These are phyloP conservation scores for Aspergillus incahuasiensis DNA, from an alignment of 495 filamentous ascomycete species.

Conservation along the genomic window DNA sequence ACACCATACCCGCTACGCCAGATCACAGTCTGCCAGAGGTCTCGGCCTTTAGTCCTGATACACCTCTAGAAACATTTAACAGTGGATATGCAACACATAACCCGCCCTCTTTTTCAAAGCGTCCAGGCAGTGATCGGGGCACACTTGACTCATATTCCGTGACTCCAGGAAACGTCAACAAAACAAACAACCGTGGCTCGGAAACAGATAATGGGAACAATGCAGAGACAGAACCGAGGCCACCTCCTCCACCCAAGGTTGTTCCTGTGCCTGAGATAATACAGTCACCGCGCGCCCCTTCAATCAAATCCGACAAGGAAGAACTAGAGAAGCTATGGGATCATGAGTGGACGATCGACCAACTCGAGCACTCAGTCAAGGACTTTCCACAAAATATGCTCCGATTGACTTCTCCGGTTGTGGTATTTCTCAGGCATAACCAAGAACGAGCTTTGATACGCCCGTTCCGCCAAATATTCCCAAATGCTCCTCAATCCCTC, in stretches of 20 bases:
- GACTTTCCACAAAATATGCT: constrained; percentile 42
- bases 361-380: constrained; percentile 41
- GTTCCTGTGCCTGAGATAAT: constrained; percentile 14
- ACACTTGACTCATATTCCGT: constrained; percentile 31
- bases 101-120: constrained; percentile 27
- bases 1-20: constrained; percentile 32
- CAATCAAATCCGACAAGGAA: constrained; percentile 28
- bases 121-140: constrained; percentile 27
- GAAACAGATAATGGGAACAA: constrained; percentile 18
- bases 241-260: constrained; percentile 20
- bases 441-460: constrained; percentile 35
- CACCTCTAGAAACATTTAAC: constrained; percentile 37
- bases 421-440: constrained; percentile 37
- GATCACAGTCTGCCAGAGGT: constrained; percentile 39
- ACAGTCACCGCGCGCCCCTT: constrained; percentile 24
- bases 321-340: constrained; percentile 37
- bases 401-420: constrained; percentile 42
- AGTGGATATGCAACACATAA: constrained; percentile 35
- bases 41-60: constrained; percentile 45
- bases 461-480: constrained; percentile 56
- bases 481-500: constrained; percentile 47
- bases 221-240: constrained; percentile 19
- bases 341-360: constrained; percentile 44
- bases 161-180: constrained; percentile 27
- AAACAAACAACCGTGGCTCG: constrained; percentile 26